Evolutionary conservation across 2,329 filamentous ascomycete species (phyloP).

Genomic region (Samsoniella hepiali): DNA sequence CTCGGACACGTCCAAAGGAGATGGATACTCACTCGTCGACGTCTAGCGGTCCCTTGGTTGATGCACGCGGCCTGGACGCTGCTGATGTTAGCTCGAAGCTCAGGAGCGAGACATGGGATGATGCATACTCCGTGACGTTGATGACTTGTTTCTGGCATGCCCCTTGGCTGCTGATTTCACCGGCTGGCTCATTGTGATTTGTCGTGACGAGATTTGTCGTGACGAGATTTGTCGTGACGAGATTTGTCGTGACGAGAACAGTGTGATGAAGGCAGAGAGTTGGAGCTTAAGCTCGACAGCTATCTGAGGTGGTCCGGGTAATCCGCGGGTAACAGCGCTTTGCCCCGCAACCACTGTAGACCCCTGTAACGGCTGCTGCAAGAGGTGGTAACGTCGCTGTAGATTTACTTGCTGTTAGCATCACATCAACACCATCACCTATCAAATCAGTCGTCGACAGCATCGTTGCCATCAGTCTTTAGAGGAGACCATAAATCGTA

Average conservation of each 20-base stretch:
- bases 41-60: conserved; percentile 78
- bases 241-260: background rate
- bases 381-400: background rate
- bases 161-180: conserved; percentile 30
- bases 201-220: no score
- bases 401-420: background rate
- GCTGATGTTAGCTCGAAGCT: conserved; percentile 20
- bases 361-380: background rate
- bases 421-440: background rate
- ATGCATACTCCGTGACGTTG: conserved; percentile 33
- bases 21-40: conserved; percentile 62
- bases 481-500: no score
- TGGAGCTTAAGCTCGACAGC: background rate
- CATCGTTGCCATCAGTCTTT: no score
- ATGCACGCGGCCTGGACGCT: conserved; percentile 61
- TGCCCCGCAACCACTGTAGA: background rate
- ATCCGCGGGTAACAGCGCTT: background rate
- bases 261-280: background rate
- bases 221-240: no score
- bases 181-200: conserved; percentile 29
- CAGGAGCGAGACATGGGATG: background rate
- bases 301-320: background rate
- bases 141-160: conserved; percentile 38
- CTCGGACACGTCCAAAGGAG: background rate
- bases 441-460: no score